Base-by-base conservation (phyloP, 441 rosid species). In the Corymbia citriodora region DNA sequence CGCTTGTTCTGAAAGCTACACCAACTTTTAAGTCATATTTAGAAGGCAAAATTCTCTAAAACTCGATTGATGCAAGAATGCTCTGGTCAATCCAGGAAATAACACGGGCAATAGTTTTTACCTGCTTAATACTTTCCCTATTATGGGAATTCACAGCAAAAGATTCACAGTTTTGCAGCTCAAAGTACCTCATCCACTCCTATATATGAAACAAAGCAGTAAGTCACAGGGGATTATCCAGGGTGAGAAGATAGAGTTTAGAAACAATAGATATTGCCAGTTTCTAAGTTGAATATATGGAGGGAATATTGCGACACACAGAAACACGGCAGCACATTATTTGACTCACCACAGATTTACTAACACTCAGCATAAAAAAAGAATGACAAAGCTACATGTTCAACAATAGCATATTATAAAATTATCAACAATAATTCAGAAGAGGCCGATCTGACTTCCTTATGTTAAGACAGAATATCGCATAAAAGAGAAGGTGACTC, bases 111-210 rank as follows among this genome's bases (percentile, higher is more conserved):
- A 31, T 12, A 82, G 40, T 45, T 15, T 49, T 91, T 91, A 95
- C 99, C 95, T 94, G 89, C 89, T 95, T 96, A 63, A 96, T 95
- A 92, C 87, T 95, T 31, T 94, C 95, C 90, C 93, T 94, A 88
- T 95, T 96, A 91, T 96, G 99, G 89, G 99, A 94, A 93, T 97
- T 96, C 49, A 97, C 94, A 36, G 94, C 95, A 89, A 87, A 93
- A 61, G 94, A 93, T 87, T 93, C 88, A 90, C 93, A 91, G 70
- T 93, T 94, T 88, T 92, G 92, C 79, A 83, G 93, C 55, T 94
- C 93, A 90, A 95, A 95, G 92, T 94, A 94, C 52, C 57, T 89
- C 82, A 91, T 91, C 96, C 96, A 96, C 27, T 95, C 96, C 97
- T 95, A 57, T 19, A 45, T 72, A 82, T 86, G n/a, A 85, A 29